Conservation (phyloP, 805 yeast species). For the Barnettozyma populi region DNA sequence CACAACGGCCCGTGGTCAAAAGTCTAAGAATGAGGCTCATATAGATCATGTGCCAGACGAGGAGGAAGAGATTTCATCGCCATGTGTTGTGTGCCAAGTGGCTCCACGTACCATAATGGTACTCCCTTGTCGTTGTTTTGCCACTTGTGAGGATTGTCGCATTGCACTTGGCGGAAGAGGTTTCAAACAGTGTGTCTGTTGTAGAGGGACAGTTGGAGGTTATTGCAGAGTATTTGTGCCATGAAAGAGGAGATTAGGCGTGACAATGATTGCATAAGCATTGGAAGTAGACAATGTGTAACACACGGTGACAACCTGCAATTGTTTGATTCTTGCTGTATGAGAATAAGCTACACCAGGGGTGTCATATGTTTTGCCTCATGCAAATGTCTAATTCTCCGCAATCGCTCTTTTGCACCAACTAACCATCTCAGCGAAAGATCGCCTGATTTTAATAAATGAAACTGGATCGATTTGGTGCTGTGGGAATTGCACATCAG, state of each 20-base stretch:
- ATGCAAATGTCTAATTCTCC: too few species aligned
- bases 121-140: conserved; percentile 1
- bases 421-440: too few species aligned
- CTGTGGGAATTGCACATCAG: too few species aligned
- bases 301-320: too few species aligned
- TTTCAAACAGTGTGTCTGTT: conserved; percentile 1
- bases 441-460: too few species aligned
- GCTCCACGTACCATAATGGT: conserved; percentile 1
- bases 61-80: background rate
- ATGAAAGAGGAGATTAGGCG: background rate
- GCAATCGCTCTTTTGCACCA: too few species aligned
- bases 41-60: background rate
- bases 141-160: background rate
- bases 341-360: too few species aligned
- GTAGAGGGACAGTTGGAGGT: background rate
- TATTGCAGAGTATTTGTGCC: conserved; percentile 1
- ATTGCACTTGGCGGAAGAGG: background rate
- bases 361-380: too few species aligned
- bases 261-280: background rate
- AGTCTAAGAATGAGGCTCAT: background rate
- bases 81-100: background rate
- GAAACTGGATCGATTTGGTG: too few species aligned
- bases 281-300: background rate
- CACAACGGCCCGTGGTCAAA: background rate
- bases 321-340: too few species aligned